phyloP scores from a whole-genome alignment of 169 alveolate species.

The Cardiosporidium cionae region DNA sequence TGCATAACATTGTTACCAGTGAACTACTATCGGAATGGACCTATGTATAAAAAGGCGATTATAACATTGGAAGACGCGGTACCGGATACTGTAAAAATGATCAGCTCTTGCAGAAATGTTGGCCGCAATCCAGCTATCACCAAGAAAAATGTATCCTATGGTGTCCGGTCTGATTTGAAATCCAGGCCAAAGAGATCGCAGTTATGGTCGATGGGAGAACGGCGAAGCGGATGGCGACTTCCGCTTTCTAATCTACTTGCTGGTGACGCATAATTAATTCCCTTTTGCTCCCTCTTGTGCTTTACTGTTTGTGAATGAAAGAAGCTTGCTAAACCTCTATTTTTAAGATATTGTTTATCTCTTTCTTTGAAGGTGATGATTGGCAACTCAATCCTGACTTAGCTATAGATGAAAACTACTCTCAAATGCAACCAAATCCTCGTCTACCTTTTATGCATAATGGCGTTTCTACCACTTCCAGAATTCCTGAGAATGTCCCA shows the following conservation, averaged over 20 bases:
- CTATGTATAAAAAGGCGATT: slow-evolving; percentile 73
- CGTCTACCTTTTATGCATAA: slow-evolving; percentile 11
- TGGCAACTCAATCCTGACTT: slow-evolving; percentile 6
- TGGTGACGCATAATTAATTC: background rate
- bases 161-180: background rate
- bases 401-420: background rate
- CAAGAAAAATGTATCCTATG: slow-evolving; percentile 45
- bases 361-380: slow-evolving; percentile 10
- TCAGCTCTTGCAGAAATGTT: slow-evolving; percentile 53
- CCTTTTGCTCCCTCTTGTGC: no score
- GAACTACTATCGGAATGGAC: slow-evolving; percentile 64
- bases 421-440: slow-evolving; percentile 5
- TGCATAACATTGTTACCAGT: background rate
- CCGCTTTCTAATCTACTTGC: slow-evolving; percentile 19
- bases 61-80: slow-evolving; percentile 67
- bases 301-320: background rate
- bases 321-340: background rate
- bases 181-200: background rate
- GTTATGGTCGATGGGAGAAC: slow-evolving; percentile 9
- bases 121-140: slow-evolving; percentile 67
- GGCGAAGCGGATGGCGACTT: slow-evolving; percentile 3
- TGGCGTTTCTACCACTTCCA: background rate
- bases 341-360: background rate
- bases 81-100: slow-evolving; percentile 74
- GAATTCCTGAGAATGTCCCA: slow-evolving; percentile 16